phyloP scores from a whole-genome alignment of 2,329 filamentous ascomycete species.

The Alternaria arborescens region DNA sequence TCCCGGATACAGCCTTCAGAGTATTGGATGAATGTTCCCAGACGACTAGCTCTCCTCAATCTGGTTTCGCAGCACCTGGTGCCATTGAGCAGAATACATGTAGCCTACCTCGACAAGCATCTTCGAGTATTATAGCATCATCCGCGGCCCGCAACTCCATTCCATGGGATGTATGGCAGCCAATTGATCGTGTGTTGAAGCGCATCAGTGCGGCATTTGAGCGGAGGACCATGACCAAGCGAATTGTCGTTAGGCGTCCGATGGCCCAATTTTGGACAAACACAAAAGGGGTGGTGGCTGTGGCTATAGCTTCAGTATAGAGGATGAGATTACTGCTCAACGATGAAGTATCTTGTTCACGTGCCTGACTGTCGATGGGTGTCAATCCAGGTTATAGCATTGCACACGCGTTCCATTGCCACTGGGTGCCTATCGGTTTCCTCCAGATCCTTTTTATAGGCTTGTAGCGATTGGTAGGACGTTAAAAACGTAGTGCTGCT shows the following conservation, averaged over 20 bases:
- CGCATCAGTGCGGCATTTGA: not conserved
- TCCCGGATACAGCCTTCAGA: constrained; percentile 1
- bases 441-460: constrained; percentile 14
- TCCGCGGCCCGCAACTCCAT: not conserved
- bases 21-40: constrained; percentile 1
- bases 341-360: not conserved
- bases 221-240: not conserved
- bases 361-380: constrained; percentile 8
- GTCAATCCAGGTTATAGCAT: constrained; percentile 29
- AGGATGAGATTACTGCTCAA: not conserved
- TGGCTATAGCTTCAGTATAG: constrained; percentile 27
- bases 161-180: not conserved
- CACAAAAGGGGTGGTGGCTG: constrained; percentile 22
- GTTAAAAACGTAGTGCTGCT: constrained; percentile 17
- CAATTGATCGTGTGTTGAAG: constrained; percentile 12
- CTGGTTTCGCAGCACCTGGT: constrained; percentile 13
- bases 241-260: not conserved
- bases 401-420: constrained; percentile 10
- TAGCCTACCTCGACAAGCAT: constrained; percentile 6
- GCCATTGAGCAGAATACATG: not conserved
- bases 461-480: constrained; percentile 18
- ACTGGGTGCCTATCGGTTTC: not conserved
- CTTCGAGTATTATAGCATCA: constrained; percentile 11
- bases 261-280: constrained; percentile 17
- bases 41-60: not conserved